A percentile compares a stretch with the other conserved stretches of the same genome.
These are phyloP conservation scores for Trichopus zeylanicus DNA, from an alignment of 116 monocot species.

Conservation along the genomic window DNA sequence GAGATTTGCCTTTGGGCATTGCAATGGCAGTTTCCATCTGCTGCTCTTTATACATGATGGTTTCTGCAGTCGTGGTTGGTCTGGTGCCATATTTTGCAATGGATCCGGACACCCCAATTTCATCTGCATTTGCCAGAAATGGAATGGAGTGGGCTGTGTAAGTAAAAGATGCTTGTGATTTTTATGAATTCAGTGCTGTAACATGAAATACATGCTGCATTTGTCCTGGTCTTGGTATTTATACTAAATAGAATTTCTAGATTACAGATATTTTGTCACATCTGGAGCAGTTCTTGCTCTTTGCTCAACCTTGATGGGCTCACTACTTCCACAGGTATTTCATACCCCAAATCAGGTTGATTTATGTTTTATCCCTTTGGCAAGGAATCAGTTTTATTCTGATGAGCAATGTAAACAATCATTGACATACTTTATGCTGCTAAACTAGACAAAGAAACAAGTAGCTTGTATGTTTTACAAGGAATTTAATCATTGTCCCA, in stretches of 20 bases:
- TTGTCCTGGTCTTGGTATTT: neutral
- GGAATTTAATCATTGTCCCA: too few relatives aligned
- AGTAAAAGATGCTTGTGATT: constrained; percentile 4
- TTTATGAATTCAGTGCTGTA: too few relatives aligned
- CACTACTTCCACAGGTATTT: constrained; percentile 90
- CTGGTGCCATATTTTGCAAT: constrained; percentile 93
- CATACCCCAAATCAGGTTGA: neutral
- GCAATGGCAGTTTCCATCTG: constrained; percentile 67
- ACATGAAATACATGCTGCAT: neutral
- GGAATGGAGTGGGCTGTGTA: constrained; percentile 96
- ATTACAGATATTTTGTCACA: constrained; percentile 72
- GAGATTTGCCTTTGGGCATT: constrained; percentile 91
- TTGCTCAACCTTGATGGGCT: constrained; percentile 92
- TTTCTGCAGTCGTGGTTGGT: constrained; percentile 84
- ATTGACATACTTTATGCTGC: neutral
- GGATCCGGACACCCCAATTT: constrained; percentile 98
- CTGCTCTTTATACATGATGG: constrained; percentile 90
- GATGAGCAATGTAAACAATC: neutral
- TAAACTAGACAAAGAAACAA: neutral
- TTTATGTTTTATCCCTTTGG: neutral
- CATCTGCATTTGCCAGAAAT: constrained; percentile 85
- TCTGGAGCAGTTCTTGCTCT: constrained; percentile 89
- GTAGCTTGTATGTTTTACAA: too few relatives aligned
- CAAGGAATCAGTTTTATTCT: neutral
- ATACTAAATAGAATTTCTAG: neutral